Base-by-base conservation (phyloP, 306 rosid genomes). In the Quillaja saponaria region DNA sequence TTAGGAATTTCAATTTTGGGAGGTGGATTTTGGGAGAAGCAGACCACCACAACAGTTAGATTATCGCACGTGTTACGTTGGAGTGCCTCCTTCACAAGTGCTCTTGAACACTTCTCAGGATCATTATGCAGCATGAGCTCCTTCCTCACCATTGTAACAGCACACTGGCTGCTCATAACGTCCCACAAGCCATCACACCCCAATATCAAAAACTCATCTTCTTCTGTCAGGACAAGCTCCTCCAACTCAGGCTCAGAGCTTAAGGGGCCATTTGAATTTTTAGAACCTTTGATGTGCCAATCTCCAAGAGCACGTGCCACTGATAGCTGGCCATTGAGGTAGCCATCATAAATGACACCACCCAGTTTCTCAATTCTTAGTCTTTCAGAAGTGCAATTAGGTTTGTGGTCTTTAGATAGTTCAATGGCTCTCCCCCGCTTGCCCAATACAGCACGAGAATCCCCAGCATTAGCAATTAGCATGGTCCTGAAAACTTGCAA, bases 131-230 rank as follows among this genome's bases (percentile, higher is more conserved):
- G 80, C 87, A 82, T 72, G 8, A 85, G 84, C 41, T 79, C 91
- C 68, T 34, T 85, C 69, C 91, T 79, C 33, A 69, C 91, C 85
- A 85, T 79, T 71, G 91, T 85, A 16, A 85, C 85, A 34, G 91
- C 91, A 71, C 91, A 85, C 49, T 85, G 87, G 73, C 91, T 85
- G 52, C 91, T 85, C 91, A 85, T 85, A 17, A 85, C 91, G 74
- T 85, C 91, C 91, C 91, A 85, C 56, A 85, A 59, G 41, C 91
- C 91, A 77, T 85, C 91, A 48, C 91, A 85, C 0, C 91, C 91
- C 58, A 85, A 34, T 68, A 85, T 77, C 75, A 85, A 72, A 64
- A 85, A 85, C 67, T 85, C 91, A 42, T 85, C 91, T 28, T 85
- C 91, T 59, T 82, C 85, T 0, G 76, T 58, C 17, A 85, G 70